A percentile compares a stretch with the other conserved stretches of the same genome.
phyloP scores from a whole-genome alignment of 2,329 filamentous ascomycete genomes.

The Ceratocystis variospora region DNA sequence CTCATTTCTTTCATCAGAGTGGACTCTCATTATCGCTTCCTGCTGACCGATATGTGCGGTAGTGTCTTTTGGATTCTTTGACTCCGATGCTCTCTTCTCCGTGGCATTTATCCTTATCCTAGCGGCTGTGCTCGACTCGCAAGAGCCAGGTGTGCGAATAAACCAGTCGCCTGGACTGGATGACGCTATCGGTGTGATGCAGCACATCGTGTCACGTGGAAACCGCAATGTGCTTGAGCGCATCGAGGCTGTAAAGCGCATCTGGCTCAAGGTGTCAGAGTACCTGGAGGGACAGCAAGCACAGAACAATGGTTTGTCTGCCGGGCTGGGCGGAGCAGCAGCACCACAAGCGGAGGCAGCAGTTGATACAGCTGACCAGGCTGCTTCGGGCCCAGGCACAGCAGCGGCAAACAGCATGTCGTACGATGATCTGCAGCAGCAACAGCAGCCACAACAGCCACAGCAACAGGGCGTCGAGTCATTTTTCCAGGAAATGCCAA shows the following conservation, averaged over 20 bases:
- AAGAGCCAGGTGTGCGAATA: slow-evolving; percentile 14
- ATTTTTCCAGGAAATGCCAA: slow-evolving; percentile 15
- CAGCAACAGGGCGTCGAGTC: slow-evolving; percentile 10
- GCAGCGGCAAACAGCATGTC: slow-evolving; percentile 5
- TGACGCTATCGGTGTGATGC: slow-evolving; percentile 18
- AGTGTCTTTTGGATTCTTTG: slow-evolving; percentile 19
- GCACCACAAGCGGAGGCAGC: not conserved
- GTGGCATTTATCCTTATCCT: slow-evolving; percentile 19
- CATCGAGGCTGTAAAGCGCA: slow-evolving; percentile 16
- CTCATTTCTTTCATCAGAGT: not conserved
- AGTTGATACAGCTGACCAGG: not conserved
- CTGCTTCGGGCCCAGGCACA: not conserved
- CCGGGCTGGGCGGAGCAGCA: not conserved
- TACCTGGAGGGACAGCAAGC: slow-evolving; percentile 9
- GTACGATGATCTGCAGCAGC: slow-evolving; percentile 7
- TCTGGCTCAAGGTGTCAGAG: slow-evolving; percentile 18
- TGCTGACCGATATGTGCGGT: not conserved
- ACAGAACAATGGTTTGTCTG: not conserved
- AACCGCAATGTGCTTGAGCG: slow-evolving; percentile 16
- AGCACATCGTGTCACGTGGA: slow-evolving; percentile 16
- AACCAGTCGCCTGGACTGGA: slow-evolving; percentile 12
- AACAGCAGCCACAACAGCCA: slow-evolving; percentile 3
- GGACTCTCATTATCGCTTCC: not conserved
- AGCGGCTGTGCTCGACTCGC: slow-evolving; percentile 16
- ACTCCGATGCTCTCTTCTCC: slow-evolving; percentile 19